phyloP scores from a whole-genome alignment of 2,329 filamentous ascomycete species.

The Arthrinium phaeospermum region DNA sequence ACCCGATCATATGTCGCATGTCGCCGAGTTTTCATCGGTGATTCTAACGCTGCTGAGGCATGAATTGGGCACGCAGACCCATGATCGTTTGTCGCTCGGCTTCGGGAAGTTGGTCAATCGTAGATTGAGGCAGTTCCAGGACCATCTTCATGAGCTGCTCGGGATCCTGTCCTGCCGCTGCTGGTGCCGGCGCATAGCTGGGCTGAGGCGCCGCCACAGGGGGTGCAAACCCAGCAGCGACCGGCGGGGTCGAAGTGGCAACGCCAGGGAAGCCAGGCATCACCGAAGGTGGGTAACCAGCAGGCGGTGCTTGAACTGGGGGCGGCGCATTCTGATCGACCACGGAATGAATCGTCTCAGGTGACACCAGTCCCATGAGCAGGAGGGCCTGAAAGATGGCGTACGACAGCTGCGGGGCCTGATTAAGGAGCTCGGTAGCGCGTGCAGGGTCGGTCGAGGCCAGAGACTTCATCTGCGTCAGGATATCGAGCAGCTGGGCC shows the following conservation, averaged over 20 bases:
- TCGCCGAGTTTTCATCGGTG: background rate
- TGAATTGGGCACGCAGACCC: slow-evolving; percentile 70
- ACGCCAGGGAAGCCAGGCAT: slow-evolving; percentile 45
- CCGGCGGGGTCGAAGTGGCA: slow-evolving; percentile 55
- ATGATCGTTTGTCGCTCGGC: slow-evolving; percentile 81
- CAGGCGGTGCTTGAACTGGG: slow-evolving; percentile 42
- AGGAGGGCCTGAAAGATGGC: slow-evolving; percentile 94
- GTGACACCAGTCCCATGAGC: slow-evolving; percentile 90
- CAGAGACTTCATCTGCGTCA: slow-evolving; percentile 91
- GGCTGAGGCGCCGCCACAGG: slow-evolving; percentile 42
- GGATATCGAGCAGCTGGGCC: slow-evolving; percentile 88
- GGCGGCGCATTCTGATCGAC: slow-evolving; percentile 64
- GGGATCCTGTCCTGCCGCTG: slow-evolving; percentile 56
- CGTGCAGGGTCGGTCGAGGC: slow-evolving; percentile 82
- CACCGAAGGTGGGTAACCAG: slow-evolving; percentile 42
- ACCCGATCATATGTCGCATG: background rate
- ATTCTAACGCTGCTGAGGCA: slow-evolving; percentile 8
- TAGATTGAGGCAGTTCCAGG: slow-evolving; percentile 77
- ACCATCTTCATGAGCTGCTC: slow-evolving; percentile 82
- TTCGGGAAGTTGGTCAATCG: slow-evolving; percentile 80
- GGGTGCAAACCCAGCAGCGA: slow-evolving; percentile 52
- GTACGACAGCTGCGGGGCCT: slow-evolving; percentile 91
- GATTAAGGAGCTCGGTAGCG: slow-evolving; percentile 83
- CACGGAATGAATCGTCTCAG: slow-evolving; percentile 80
- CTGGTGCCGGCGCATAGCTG: slow-evolving; percentile 50